Percentiles rank a stretch among this genome's conserved stretches.
Conservation (phyloP, 768 basidiomycete genomes). For the Leccinum incarnatum region DNA sequence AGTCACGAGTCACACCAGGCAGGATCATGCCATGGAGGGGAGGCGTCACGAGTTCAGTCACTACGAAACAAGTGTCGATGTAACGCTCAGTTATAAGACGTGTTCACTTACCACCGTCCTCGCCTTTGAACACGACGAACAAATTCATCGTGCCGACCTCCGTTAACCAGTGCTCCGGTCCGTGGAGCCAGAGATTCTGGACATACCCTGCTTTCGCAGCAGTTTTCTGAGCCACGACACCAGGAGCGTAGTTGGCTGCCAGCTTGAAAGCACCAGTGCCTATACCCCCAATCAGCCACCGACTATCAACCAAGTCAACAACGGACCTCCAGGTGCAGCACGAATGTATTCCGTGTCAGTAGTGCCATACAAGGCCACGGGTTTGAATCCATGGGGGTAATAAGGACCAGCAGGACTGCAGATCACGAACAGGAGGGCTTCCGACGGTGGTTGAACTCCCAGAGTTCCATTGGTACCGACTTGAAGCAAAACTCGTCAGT, state of each 20-base stretch:
- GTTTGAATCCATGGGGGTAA: slow-evolving; percentile 86
- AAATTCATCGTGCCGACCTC: slow-evolving; percentile 92
- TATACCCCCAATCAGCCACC: slow-evolving; percentile 24
- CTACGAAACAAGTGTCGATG: slow-evolving; percentile 24
- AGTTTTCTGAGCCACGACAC: slow-evolving; percentile 78
- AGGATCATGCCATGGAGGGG: slow-evolving; percentile 65
- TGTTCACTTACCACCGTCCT: slow-evolving; percentile 54
- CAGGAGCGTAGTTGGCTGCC: slow-evolving; percentile 86
- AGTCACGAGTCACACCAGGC: slow-evolving; percentile 68
- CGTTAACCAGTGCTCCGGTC: slow-evolving; percentile 51
- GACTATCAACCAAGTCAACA: neutral
- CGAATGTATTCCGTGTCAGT: slow-evolving; percentile 67
- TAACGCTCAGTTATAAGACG: neutral
- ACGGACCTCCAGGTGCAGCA: slow-evolving; percentile 75
- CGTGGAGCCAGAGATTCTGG: slow-evolving; percentile 90
- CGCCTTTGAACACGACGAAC: slow-evolving; percentile 74
- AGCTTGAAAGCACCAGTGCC: slow-evolving; percentile 88
- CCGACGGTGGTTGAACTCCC: slow-evolving; percentile 57
- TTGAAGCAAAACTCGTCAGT: slow-evolving; percentile 29
- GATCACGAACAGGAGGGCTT: slow-evolving; percentile 66
- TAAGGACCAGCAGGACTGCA: slow-evolving; percentile 72
- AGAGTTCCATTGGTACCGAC: slow-evolving; percentile 63
- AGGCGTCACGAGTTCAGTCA: slow-evolving; percentile 61
- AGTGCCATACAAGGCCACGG: slow-evolving; percentile 81
- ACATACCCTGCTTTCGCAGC: slow-evolving; percentile 76